Evolutionary conservation across 768 basidiomycete genomes (phyloP).

Genomic region (Mycena albidolilacea): DNA sequence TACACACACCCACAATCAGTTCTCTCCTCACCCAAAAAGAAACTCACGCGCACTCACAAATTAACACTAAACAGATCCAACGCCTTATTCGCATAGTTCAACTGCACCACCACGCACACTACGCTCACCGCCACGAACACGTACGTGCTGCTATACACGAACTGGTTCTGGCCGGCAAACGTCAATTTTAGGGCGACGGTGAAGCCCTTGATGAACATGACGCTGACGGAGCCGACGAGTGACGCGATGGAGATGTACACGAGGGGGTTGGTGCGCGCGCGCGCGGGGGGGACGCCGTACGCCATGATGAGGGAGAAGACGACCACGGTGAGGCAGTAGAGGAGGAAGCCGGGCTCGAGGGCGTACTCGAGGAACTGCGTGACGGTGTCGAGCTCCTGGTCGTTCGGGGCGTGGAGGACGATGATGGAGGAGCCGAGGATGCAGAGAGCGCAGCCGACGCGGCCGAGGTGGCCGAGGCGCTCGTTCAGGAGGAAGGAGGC

Average conservation of each 20-base stretch:
- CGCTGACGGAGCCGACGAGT: conserved; percentile 91
- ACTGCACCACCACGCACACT: conserved; percentile 91
- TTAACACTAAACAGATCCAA: conserved; percentile 97
- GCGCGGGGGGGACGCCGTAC: conserved; percentile 83
- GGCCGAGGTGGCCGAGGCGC: conserved; percentile 93
- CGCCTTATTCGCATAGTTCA: conserved; percentile 99
- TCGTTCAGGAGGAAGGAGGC: conserved; percentile 95
- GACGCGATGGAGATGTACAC: conserved; percentile 98
- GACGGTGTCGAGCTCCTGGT: conserved; percentile 92
- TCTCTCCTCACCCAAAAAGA: background rate
- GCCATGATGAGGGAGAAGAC: conserved; percentile 92
- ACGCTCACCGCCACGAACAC: conserved; percentile 87
- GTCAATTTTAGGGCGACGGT: conserved; percentile 97
- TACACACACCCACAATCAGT: conserved; percentile 47
- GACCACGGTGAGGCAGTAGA: conserved; percentile 90
- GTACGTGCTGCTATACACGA: conserved; percentile 95
- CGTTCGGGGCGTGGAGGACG: conserved; percentile 95
- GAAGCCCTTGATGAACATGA: conserved; percentile 99
- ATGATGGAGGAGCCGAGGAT: conserved; percentile 93
- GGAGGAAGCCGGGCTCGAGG: conserved; percentile 78
- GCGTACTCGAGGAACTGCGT: conserved; percentile 84
- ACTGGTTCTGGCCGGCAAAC: conserved; percentile 93
- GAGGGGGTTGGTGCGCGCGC: conserved; percentile 90
- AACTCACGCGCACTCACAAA: conserved; percentile 75
- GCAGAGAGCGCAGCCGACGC: conserved; percentile 87